Base-by-base conservation (phyloP, 495 filamentous ascomycete genomes). In the Penicillium canariense region DNA sequence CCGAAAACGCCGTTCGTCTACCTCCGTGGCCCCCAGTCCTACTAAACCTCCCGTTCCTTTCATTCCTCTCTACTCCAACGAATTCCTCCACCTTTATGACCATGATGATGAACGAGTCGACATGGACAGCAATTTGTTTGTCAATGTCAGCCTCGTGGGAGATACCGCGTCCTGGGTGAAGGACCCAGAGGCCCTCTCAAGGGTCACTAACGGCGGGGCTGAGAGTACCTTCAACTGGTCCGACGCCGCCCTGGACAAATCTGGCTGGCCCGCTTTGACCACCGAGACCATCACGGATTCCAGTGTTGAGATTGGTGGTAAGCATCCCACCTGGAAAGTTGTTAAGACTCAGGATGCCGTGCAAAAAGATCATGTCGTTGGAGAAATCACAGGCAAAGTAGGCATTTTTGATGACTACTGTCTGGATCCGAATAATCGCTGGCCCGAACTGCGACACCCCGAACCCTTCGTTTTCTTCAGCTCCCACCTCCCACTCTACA, bases 381-480 rank as follows among this genome's bases (percentile, higher is more conserved):
- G 92, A 18, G 90, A 97, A 65, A 79, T 97, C 35, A 91, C 87
- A 61, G 94, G 94, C 36, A 84, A 87, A 61, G 84, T 98, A 38
- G 92, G 90, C 1, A 80, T 87, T 43, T 84, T 89, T 56, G 82
- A 86, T 31, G 80, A 87, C 31, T 97, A 97, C 63, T 87, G 82
- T 52, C 71, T 80, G 7, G 85, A 94, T 60, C 72, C 81, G 0
- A 74, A 72, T 6, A 93, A 93, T 69, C 81, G 88, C 35, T 96
- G 89, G 88, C 72, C 81, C 9, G 80, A 85, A 17, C 72, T 93
- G 25, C 82, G 82, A 28, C 88, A 90, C 64, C 91, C 94, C 5
- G 84, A 91, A 31, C 89, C 88, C 5, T 91, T 91, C 56, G 88
- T 96, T 27, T 87, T 91, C 62, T 93, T 94, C 69, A 89, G 90